phyloP scores from a whole-genome alignment of 768 basidiomycete species.

The Lentinula detonsa region DNA sequence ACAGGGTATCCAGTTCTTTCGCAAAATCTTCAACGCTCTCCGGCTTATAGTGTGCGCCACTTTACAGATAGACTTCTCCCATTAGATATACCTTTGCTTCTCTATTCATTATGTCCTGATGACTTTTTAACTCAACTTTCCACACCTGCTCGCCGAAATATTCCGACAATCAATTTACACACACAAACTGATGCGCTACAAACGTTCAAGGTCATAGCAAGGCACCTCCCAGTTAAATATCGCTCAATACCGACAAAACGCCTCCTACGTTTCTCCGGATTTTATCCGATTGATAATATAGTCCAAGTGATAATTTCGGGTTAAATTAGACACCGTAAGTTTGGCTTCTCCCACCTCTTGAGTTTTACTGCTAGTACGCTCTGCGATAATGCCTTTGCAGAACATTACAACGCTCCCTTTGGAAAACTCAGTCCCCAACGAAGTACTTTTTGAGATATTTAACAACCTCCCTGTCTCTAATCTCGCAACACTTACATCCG shows the following conservation, averaged over 20 bases:
- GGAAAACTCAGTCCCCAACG: constrained; percentile 41
- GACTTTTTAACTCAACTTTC: not conserved
- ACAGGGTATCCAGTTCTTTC: no score
- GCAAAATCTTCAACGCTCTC: no score
- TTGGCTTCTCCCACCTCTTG: not conserved
- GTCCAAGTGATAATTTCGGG: not conserved
- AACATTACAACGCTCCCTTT: not conserved
- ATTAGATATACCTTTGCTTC: not conserved
- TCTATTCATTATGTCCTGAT: not conserved
- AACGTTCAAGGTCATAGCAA: not conserved
- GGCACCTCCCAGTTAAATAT: not conserved
- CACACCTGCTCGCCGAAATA: not conserved
- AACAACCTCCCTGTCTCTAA: constrained; percentile 25
- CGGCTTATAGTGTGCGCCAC: not conserved
- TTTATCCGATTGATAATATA: not conserved
- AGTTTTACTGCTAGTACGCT: not conserved
- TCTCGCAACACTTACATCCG: constrained; percentile 35
- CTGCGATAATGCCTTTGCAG: not conserved
- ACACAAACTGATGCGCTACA: not conserved
- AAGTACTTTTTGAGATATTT: constrained; percentile 48
- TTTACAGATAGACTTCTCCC: not conserved
- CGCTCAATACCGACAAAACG: constrained; percentile 1
- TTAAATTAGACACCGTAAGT: not conserved
- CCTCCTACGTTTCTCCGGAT: not conserved
- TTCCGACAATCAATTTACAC: not conserved